Evolutionary conservation across 768 basidiomycete genomes (phyloP), one percentile per base, ranked within the genome.

Genomic region (Baorangia bicolor): DNA sequence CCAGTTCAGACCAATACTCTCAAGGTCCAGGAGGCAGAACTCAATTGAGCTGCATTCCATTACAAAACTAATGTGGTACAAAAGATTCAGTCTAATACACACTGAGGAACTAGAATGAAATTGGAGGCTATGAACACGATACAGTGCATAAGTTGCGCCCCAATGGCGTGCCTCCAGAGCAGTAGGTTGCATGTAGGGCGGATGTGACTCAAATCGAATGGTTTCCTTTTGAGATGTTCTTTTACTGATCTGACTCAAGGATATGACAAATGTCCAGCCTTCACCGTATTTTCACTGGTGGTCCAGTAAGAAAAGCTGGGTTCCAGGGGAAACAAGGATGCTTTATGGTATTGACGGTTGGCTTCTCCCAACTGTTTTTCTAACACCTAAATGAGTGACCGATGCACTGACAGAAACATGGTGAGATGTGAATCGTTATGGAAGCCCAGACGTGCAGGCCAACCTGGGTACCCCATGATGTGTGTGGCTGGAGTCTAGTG

Each of bases 301-400:
- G 31, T 38, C 53, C 54, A 25, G 51, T 60, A 55, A 60, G 54
- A 49, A 55, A 56, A 30, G 28, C 8, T n/a, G 21, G 21, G 3
- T 34, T 25, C 12, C n/a, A 45, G 18, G 33, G 14, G 25, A 20
- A 20, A 28, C 20, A 27, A 31, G 9, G 25, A 35, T 11, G 28
- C 47, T 70, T 71, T 67, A 92, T 91, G 27, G 89, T 83, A 51
- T 93, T 86, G n/a, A 96, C 81, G 9, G 73, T 63, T 1, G 94
- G 88, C 58, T 87, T 87, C 55, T 94, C 91, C 92, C 92, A 96
- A 3, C 89, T 92, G 48, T 82, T 79, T 71, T 95, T 94, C 67
- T 93, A 91, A 66, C 92, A 95, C 71, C 89, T 91, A 50, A 16
- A 52, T 21, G 20, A 39, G 4, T 35, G 43, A 46, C 18, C 33